Evolutionary conservation across 2,329 filamentous ascomycete genomes (phyloP), one percentile per base, ranked within the genome.

Genomic region (Magnaporthales sp.): DNA sequence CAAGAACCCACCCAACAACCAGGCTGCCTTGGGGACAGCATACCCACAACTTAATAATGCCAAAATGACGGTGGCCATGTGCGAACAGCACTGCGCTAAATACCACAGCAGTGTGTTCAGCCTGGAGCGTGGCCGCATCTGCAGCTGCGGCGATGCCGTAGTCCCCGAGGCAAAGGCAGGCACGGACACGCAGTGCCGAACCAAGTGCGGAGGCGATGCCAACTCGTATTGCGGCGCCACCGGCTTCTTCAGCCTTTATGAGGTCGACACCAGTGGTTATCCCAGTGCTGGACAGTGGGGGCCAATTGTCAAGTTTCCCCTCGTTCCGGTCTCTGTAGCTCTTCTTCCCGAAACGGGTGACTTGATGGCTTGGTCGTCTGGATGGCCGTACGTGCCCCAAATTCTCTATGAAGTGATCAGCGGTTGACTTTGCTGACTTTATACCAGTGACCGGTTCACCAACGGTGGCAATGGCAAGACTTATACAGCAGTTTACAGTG

Each of bases 301-400:
- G 24, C n/a, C n/a, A 19, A 26, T 73, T 26, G 67, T 73, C 32
- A 67, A 70, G n/a, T 65, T 73, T 31, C 72, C 72, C 31, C 58
- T 73, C 46, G 71, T 73, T 54, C 72, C 72, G 6, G 71, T 73
- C 26, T 71, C 72, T 15, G 72, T 70, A 6, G 73, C 72, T 66
- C 65, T 73, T 24, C 71, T 73, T 11, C 72, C 72, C 2, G 68
- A 68, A 9, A 68, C 69, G 63, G 70, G 71, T 31, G 69, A 72
- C 62, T 66, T 62, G 22, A 19, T 62, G 8, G 11, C 11, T 3
- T 62, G 58, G 58, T 62, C 58, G 11, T 26, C 58, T 3, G 24
- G 22, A 15, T 26, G 56, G 56, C 22, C 27, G 56, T 60, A 60
- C 22, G 56, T 60, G 22, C 22, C 11, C 2, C 54, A 24, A 6